Conservation (phyloP, 139 green algal species). For the Picochlorum sp. region DNA sequence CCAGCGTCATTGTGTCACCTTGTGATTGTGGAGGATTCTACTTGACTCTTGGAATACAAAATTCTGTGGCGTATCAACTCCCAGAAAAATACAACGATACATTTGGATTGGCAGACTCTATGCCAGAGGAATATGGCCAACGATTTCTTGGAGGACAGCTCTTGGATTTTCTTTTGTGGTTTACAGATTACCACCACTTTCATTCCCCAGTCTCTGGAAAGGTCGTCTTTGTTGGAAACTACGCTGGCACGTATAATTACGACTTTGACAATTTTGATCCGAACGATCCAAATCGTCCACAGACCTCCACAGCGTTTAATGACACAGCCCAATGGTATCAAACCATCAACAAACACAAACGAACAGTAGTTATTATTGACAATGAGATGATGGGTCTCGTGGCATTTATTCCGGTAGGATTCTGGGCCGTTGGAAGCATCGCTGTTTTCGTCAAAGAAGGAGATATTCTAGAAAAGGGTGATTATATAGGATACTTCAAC, state of each 20-base stretch:
- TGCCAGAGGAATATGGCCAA: constrained; percentile 2
- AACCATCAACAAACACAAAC: constrained; percentile 1
- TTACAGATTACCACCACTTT: constrained; percentile 4
- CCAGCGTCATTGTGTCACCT: constrained; percentile 3
- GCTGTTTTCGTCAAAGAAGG: not conserved
- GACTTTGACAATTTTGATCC: constrained; percentile 6
- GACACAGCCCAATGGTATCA: constrained; percentile 1
- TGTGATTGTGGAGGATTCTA: constrained; percentile 6
- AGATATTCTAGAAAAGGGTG: not conserved
- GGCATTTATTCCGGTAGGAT: not conserved
- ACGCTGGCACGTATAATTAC: not conserved
- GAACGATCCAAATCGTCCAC: constrained; percentile 2
- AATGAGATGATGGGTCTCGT: constrained; percentile 1
- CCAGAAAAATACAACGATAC: not conserved
- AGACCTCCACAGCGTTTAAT: not conserved
- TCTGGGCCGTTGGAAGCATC: constrained; percentile 2
- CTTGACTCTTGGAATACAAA: constrained; percentile 6
- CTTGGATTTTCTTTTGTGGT: constrained; percentile 1
- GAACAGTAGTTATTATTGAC: not conserved
- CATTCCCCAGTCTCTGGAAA: constrained; percentile 4
- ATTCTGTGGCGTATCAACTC: not conserved
- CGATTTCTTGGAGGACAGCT: not conserved
- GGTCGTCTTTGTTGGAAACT: constrained; percentile 1
- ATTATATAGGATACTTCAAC: not conserved
- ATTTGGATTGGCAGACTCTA: constrained; percentile 2